phyloP scores from a whole-genome alignment of 108 stramenopile species.

The Stephanodiscus triporus region DNA sequence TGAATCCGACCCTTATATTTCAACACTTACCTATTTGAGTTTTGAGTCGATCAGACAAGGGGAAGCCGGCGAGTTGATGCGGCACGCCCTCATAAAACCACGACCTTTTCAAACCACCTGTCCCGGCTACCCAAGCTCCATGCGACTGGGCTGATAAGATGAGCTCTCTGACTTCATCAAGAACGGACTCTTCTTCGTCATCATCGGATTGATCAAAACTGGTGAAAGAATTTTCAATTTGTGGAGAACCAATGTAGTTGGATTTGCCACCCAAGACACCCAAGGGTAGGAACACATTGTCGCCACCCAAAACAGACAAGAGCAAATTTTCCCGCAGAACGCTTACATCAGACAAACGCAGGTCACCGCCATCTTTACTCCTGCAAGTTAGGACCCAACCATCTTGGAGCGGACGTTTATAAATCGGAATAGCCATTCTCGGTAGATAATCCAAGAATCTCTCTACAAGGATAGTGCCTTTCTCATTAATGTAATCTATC shows the following conservation, averaged over 20 bases:
- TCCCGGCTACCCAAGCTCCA: slow-evolving; percentile 75
- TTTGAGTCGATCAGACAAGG: slow-evolving; percentile 71
- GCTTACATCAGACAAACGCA: slow-evolving; percentile 76
- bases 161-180: slow-evolving; percentile 75
- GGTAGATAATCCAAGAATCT: slow-evolving; percentile 85
- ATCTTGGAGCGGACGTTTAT: slow-evolving; percentile 79
- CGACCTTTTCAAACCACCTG: slow-evolving; percentile 59
- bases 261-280: slow-evolving; percentile 45
- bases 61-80: slow-evolving; percentile 62
- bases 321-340: slow-evolving; percentile 76
- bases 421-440: slow-evolving; percentile 87
- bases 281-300: slow-evolving; percentile 68
- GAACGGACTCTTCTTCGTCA: slow-evolving; percentile 60
- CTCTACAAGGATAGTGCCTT: slow-evolving; percentile 70
- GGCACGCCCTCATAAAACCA: slow-evolving; percentile 30
- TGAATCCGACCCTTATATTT: background rate
- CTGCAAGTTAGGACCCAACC: slow-evolving; percentile 88
- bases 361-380: slow-evolving; percentile 75
- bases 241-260: slow-evolving; percentile 16
- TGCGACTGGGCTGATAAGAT: slow-evolving; percentile 69
- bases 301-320: slow-evolving; percentile 72
- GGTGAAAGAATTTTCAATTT: slow-evolving; percentile 5
- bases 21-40: slow-evolving; percentile 55
- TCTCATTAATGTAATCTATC: slow-evolving; percentile 68
- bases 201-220: slow-evolving; percentile 25